These are phyloP conservation scores for Dryadomyces quercus-mongolicae DNA, from an alignment of 2,329 filamentous ascomycete species.

Conservation along the genomic window DNA sequence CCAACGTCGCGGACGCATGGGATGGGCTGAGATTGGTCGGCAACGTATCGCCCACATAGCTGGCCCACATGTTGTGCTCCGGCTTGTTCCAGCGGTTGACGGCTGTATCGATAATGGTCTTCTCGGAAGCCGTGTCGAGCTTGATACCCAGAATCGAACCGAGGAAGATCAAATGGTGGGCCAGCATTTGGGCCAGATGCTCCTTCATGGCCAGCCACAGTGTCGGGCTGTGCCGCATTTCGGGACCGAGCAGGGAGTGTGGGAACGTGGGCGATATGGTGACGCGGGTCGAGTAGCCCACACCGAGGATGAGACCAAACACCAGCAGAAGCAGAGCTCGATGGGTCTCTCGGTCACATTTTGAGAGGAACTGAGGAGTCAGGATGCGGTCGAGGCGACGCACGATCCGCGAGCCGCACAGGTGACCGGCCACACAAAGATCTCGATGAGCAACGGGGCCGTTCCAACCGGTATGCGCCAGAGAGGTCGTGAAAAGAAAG, in stretches of 20 bases:
- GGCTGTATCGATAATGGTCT: constrained; percentile 18
- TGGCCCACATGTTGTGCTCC: constrained; percentile 17
- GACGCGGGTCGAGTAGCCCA: constrained; percentile 15
- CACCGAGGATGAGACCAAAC: constrained; percentile 17
- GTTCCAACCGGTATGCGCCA: constrained; percentile 15
- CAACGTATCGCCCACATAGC: constrained; percentile 2
- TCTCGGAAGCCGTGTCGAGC: constrained; percentile 18
- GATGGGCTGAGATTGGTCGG: neutral
- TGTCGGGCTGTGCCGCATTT: constrained; percentile 19
- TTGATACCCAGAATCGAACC: constrained; percentile 18
- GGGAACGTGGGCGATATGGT: constrained; percentile 12
- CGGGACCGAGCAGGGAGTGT: constrained; percentile 12
- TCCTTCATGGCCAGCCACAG: constrained; percentile 21
- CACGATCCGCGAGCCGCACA: constrained; percentile 17
- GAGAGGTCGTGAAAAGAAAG: constrained; percentile 18
- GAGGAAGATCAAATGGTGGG: constrained; percentile 19
- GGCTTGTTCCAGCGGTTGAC: constrained; percentile 18
- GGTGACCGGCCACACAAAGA: constrained; percentile 14
- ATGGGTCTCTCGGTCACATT: constrained; percentile 13
- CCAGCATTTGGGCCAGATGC: constrained; percentile 20
- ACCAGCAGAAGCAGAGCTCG: constrained; percentile 19
- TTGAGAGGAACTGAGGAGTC: constrained; percentile 18
- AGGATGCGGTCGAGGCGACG: constrained; percentile 18
- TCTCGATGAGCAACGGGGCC: constrained; percentile 11
- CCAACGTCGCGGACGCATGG: neutral